These are phyloP conservation scores for Cynara cardunculus DNA, from an alignment of 129 eudicot species.

Conservation along the genomic window DNA sequence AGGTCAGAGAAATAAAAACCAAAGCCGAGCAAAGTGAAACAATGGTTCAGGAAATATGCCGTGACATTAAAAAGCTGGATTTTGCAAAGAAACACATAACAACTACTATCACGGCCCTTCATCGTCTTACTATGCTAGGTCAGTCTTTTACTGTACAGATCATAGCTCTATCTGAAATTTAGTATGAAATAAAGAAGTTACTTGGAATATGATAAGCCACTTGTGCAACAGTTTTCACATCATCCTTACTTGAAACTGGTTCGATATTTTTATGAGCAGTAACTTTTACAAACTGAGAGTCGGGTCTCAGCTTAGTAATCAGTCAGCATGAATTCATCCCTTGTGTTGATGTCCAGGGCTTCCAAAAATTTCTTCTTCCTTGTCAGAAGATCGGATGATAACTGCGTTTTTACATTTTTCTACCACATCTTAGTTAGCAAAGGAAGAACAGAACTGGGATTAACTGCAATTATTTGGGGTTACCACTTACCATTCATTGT, in stretches of 20 bases:
- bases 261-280: not conserved
- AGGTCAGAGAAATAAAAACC: conserved; percentile 90
- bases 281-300: not conserved
- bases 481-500: not conserved
- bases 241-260: not conserved
- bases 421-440: not conserved
- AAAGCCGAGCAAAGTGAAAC: conserved; percentile 99
- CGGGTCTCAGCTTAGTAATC: not conserved
- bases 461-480: not conserved
- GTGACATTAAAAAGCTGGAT: conserved; percentile 98
- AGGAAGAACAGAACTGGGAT: not conserved
- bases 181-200: not conserved
- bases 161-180: not conserved
- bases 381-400: not conserved
- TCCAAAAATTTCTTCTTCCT: not conserved
- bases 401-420: not conserved
- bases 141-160: conserved; percentile 12
- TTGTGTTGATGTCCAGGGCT: not conserved
- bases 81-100: conserved; percentile 95
- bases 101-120: conserved; percentile 84
- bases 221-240: not conserved
- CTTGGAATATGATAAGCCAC: not conserved
- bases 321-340: not conserved
- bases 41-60: conserved; percentile 99
- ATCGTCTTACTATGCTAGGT: conserved; percentile 99